These are phyloP conservation scores for Debaryomyces prosopidis DNA, from an alignment of 805 yeast genomes.

Conservation along the genomic window DNA sequence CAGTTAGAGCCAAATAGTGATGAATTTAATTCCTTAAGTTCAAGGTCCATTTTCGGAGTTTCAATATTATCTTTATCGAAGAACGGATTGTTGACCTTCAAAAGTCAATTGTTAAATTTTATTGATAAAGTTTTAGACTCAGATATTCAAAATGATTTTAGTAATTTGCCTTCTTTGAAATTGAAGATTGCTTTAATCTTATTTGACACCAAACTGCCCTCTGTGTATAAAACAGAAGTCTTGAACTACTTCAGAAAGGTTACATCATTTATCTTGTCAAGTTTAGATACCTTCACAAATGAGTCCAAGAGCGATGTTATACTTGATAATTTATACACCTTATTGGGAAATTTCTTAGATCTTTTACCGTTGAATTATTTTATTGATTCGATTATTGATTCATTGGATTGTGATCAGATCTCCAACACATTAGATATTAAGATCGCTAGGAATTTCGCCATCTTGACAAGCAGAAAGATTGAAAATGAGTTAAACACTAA, in stretches of 20 bases:
- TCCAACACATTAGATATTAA: conserved; percentile 44
- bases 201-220: conserved; percentile 39
- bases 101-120: conserved; percentile 55
- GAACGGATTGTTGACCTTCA: conserved; percentile 49
- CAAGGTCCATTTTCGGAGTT: conserved; percentile 65
- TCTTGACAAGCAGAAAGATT: conserved; percentile 66
- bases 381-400: conserved; percentile 54
- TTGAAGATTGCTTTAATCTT: conserved; percentile 54
- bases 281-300: conserved; percentile 37
- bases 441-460: conserved; percentile 61
- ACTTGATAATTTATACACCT: conserved; percentile 39
- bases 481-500: conserved; percentile 59
- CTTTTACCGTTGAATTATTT: conserved; percentile 76
- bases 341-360: conserved; percentile 64
- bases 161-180: conserved; percentile 34
- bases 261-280: conserved; percentile 33
- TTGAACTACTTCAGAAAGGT: conserved; percentile 34
- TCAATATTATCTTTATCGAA: conserved; percentile 52
- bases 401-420: conserved; percentile 31
- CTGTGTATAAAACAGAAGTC: conserved; percentile 27
- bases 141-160: conserved; percentile 22
- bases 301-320: conserved; percentile 12
- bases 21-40: conserved; percentile 37
- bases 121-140: conserved; percentile 48
- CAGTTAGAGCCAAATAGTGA: conserved; percentile 40